phyloP scores from a whole-genome alignment of 768 basidiomycete species.

The Terana coerulea region DNA sequence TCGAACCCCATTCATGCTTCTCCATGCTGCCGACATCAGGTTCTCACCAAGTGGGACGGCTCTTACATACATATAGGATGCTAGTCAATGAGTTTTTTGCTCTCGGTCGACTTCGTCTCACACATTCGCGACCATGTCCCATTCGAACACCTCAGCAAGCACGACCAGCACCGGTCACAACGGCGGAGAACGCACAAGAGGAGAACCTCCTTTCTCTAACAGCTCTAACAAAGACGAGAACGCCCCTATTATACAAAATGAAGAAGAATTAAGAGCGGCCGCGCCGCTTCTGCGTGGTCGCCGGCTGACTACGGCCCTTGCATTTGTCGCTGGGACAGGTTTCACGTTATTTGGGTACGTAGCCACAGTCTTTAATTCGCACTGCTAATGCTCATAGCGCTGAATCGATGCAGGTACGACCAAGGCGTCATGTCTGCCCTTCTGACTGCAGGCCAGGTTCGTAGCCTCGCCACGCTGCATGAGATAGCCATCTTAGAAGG shows the following conservation, averaged over 20 bases:
- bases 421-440: constrained; percentile 72
- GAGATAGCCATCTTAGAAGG: too few relatives aligned
- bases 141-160: background rate
- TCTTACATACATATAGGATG: too few relatives aligned
- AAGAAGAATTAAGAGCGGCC: constrained; percentile 32
- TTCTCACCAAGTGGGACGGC: too few relatives aligned
- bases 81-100: too few relatives aligned
- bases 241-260: constrained; percentile 23
- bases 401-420: constrained; percentile 44
- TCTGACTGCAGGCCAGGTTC: constrained; percentile 50
- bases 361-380: background rate
- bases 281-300: constrained; percentile 37
- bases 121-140: background rate
- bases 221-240: background rate
- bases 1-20: too few relatives aligned
- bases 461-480: too few relatives aligned
- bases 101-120: background rate
- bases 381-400: background rate
- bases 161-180: background rate
- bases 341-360: constrained; percentile 60
- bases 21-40: too few relatives aligned
- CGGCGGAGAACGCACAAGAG: background rate
- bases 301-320: constrained; percentile 44
- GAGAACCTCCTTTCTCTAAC: background rate
- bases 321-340: constrained; percentile 55